Evolutionary conservation across 352 stramenopile genomes (phyloP).

Genomic region (Pythium sp.): DNA sequence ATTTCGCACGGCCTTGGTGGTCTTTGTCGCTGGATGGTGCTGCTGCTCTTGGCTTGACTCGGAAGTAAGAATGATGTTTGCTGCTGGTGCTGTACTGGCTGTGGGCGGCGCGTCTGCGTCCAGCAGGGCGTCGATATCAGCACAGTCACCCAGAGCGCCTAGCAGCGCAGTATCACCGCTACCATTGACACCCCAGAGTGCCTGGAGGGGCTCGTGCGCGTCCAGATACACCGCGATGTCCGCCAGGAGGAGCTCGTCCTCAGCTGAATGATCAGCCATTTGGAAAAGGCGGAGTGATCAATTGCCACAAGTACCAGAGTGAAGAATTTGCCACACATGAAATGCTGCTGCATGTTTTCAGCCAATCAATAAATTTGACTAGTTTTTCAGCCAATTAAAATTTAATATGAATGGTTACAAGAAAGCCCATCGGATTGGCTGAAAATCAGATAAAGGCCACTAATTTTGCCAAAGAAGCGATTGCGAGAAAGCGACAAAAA

Average conservation of each 20-base stretch:
- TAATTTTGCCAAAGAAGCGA: no score
- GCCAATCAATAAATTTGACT: no score
- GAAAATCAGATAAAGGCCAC: no score
- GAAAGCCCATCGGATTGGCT: no score
- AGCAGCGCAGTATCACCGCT: neutral
- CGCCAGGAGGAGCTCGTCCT: neutral
- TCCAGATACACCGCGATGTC: slow-evolving; percentile 10
- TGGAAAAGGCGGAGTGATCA: no score
- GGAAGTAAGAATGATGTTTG: neutral
- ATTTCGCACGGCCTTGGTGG: neutral
- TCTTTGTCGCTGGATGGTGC: neutral
- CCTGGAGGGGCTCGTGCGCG: neutral
- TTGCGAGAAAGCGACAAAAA: no score
- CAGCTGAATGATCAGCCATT: neutral
- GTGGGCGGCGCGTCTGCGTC: neutral
- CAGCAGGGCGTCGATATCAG: neutral
- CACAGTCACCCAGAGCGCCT: neutral
- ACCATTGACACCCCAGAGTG: neutral
- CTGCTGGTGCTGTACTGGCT: neutral
- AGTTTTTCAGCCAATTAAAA: no score
- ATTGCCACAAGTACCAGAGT: no score
- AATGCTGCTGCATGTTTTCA: no score
- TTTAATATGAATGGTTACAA: no score
- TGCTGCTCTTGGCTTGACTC: neutral
- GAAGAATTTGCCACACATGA: no score